Base-by-base conservation (phyloP, 805 yeast genomes). In the Zygosaccharomyces pseudorouxii region DNA sequence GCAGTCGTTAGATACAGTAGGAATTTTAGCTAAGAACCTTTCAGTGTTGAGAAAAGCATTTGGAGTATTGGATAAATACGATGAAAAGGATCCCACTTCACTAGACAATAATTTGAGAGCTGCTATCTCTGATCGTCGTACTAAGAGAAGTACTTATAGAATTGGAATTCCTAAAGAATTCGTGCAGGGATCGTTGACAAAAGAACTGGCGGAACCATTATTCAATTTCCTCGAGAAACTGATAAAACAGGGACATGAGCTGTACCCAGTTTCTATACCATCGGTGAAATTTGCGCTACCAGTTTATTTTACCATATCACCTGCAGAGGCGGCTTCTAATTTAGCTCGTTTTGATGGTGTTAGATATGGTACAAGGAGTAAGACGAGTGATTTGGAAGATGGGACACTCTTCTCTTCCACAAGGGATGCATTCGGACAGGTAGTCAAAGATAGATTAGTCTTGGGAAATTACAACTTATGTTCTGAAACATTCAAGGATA, bases 261-360 rank as follows among this genome's bases (percentile, higher is more conserved):
- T 93, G 1, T 70, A 72, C 14, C 75, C 82, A 0, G 80, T 93
- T 1, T 81, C 93, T 0, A 63, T 92, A 0, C 95, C 96, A 5
- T 71, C 84, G 0, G 69, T 89, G 8, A 76, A 76, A 49, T 69
- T 74, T 46, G 76, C 90, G 22, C 68, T 93, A 14, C 89, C 95
- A 23, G 79, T 89, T 0, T 93, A 93, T 66, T 92, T 86, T 63
- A 86, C 96, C 0, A 57, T 95, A 31, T 90, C 93, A 1, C 86
- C 97, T 0, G 86, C 97, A 0, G 99, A 93, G 61, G 98, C 97
- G 0, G 83, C 95, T 0, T 92, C 98, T 0, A 93, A 93, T 62
- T 73, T 93, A 42, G 79, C 97, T 1, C 73, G 97, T 28, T 93
- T 77, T 61, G 99, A 93, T 67, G 99, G 99, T 2, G 71, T 90